phyloP scores from a whole-genome alignment of 169 alveolate genomes.

The Plasmodium gaboni region DNA sequence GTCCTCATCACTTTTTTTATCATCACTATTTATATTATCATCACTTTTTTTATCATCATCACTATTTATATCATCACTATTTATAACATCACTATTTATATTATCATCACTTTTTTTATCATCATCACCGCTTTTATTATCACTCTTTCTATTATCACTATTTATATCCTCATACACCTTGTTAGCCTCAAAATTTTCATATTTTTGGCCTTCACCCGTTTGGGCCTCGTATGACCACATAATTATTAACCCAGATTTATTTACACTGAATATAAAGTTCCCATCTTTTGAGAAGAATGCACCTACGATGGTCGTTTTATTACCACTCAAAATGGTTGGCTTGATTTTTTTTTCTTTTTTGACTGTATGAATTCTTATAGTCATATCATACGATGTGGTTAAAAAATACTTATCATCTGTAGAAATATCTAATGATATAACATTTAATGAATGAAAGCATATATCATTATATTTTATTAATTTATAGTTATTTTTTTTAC shows the following conservation, averaged over 20 bases:
- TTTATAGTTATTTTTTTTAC: constrained; percentile 78
- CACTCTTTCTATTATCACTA: constrained; percentile 6
- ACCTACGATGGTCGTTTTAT: constrained; percentile 85
- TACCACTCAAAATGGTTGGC: constrained; percentile 87
- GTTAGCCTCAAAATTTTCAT: background rate
- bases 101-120: background rate
- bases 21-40: background rate
- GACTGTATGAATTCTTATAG: constrained; percentile 88
- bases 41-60: constrained; percentile 1
- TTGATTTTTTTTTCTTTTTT: constrained; percentile 80
- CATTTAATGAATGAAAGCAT: constrained; percentile 85
- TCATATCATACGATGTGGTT: constrained; percentile 87
- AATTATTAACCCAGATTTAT: constrained; percentile 89
- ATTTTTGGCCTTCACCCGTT: background rate
- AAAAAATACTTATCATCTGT: constrained; percentile 80
- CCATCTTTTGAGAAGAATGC: constrained; percentile 87
- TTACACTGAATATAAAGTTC: constrained; percentile 86
- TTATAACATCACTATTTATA: too few relatives aligned
- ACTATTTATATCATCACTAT: background rate
- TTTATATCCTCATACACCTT: constrained; percentile 5
- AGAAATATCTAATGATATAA: constrained; percentile 87
- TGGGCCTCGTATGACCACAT: constrained; percentile 80
- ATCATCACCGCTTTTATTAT: too few relatives aligned
- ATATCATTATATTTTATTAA: constrained; percentile 83
- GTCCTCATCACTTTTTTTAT: constrained; percentile 5